Percentiles rank a stretch among this genome's conserved stretches.
These are phyloP conservation scores for Trichoderma aggressivum DNA, from an alignment of 2,329 filamentous ascomycete genomes.

Conservation along the genomic window DNA sequence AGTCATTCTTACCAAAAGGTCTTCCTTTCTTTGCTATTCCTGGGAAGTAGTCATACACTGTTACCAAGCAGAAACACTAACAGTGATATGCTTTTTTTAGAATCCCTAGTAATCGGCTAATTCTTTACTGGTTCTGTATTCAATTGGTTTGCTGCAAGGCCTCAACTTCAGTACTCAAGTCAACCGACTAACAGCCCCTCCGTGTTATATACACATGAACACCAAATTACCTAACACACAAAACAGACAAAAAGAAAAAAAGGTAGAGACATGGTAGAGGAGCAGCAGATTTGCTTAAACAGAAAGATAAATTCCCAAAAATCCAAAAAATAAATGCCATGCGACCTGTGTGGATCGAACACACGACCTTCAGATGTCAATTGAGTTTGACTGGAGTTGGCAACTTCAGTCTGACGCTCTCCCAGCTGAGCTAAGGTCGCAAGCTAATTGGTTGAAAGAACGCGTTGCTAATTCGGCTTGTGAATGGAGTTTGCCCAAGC, in stretches of 20 bases:
- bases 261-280: neutral
- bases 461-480: neutral
- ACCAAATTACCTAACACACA: neutral
- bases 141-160: neutral
- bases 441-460: slow-evolving; percentile 7
- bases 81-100: neutral
- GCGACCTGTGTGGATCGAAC: slow-evolving; percentile 31
- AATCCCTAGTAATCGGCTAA: neutral
- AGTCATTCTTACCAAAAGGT: neutral
- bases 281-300: rapidly evolving
- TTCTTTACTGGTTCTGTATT: neutral
- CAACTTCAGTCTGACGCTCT: slow-evolving; percentile 31
- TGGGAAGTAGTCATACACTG: neutral
- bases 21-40: neutral
- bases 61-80: neutral
- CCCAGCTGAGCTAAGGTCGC: slow-evolving; percentile 32
- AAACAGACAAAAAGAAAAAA: neutral
- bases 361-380: slow-evolving; percentile 30
- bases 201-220: neutral
- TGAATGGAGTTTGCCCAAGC: neutral
- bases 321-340: slow-evolving; percentile 21
- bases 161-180: neutral
- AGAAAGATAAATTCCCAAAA: neutral
- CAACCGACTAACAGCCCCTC: neutral
- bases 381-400: slow-evolving; percentile 28